These are phyloP conservation scores for Dactylorhiza incarnata DNA, from an alignment of 106 monocot species.

Conservation along the genomic window DNA sequence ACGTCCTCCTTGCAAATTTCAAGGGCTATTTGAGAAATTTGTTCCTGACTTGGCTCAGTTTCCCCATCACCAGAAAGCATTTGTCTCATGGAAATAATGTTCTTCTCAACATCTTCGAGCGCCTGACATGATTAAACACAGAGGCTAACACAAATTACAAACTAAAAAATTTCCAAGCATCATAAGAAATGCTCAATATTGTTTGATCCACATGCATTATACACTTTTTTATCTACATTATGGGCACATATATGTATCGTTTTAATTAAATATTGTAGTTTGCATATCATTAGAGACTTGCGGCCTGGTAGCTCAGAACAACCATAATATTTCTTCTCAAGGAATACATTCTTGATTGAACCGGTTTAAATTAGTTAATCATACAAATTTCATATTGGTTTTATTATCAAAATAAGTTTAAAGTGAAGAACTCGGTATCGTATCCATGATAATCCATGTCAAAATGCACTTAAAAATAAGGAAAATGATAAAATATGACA, in stretches of 20 bases:
- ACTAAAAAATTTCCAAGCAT: not conserved
- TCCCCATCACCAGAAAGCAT: constrained; percentile 84
- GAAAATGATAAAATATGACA: not conserved
- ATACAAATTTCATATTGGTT: not conserved
- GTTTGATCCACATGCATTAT: not conserved
- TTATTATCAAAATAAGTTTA: not conserved
- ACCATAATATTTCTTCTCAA: not conserved
- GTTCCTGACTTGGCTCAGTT: constrained; percentile 67
- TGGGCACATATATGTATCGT: not conserved
- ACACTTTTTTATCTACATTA: not conserved
- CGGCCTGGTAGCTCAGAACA: not conserved
- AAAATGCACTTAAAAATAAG: not conserved
- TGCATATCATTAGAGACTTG: not conserved
- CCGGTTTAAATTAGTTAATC: not conserved
- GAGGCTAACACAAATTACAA: not conserved
- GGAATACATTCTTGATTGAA: not conserved
- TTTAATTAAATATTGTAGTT: not conserved
- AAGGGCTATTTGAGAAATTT: constrained; percentile 55
- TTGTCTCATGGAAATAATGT: constrained; percentile 61
- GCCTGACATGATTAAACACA: constrained; percentile 33
- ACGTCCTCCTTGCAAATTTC: constrained; percentile 97
- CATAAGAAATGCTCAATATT: not conserved
- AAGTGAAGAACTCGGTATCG: not conserved
- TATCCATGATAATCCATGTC: not conserved
- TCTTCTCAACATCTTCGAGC: constrained; percentile 91